Base-by-base conservation (phyloP, 257 asterid genomes). In the Agastache rugosa region DNA sequence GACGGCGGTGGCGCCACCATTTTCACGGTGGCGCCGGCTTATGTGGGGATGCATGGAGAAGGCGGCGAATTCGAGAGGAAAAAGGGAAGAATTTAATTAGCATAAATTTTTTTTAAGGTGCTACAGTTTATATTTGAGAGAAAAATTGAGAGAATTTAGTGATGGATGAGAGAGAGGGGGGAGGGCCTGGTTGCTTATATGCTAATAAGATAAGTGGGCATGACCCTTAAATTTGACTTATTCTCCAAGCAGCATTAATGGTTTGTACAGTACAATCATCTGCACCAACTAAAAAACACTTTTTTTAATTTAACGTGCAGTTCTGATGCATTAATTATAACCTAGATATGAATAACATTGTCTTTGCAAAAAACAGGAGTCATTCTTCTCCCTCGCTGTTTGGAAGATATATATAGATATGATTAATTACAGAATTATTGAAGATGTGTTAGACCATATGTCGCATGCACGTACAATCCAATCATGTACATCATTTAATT, bases 151-250 rank as follows among this genome's bases (percentile, higher is more conserved):
- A 11, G 34, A 23, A 20, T 48, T 77, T 78, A 42, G 54, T 69
- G 41, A 65, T 71, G 3, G 20, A 15, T 4, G 10, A 29, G 65
- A 59, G 17, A 35, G 61, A 37, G 50, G 75, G 69, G 72, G 63
- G 83, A 56, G 85, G 86, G 83, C 84, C 85, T 68, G 87, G 76
- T 41, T 41, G 16, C 4, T n/a, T n/a, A n/a, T n/a, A n/a, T 20
- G 56, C 25, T 71, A 29, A 20, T 44, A 60, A 72, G 51, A 10
- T 0, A 63, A 61, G 60, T 70, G 67, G 44, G 60, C 41, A 56
- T 72, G 76, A 78, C 85, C 78, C 71, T 73, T 79, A 72, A 39
- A 69, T 79, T 82, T 79, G 89, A 82, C 86, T 72, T 71, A 3
- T 53, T 74, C 53, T 27, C 67, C 67, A n/a, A 2, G 7, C 73